Evolutionary conservation across 495 filamentous ascomycete species (phyloP), one percentile per base, ranked within the genome.

Genomic region (Penicillium malachiteum): DNA sequence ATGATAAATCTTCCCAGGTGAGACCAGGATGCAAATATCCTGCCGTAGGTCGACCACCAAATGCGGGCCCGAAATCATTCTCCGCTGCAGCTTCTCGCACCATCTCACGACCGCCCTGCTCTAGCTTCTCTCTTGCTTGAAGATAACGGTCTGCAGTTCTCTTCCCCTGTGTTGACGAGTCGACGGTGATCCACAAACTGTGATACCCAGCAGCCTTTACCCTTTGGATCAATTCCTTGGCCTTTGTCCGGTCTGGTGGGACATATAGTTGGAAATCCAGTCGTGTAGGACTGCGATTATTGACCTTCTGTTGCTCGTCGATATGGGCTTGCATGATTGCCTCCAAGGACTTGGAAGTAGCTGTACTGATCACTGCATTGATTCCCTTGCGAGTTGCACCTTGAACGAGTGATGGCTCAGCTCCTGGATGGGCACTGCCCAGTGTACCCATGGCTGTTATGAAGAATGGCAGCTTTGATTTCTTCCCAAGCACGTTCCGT

Each of bases 71-170:
- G 14, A 48, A 54, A 8, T 54, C 53, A 17, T 63, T 63, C 9
- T 63, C 60, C 1, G 41, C 16, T 1, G 51, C 40, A 5, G 39
- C 18, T 17, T 60, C 41, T 31, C 60, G 37, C 12, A 47, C 12
- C 8, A 53, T 54, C 8, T 45, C 8, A 26, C 21, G 21, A 1
- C 40, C 41, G 4, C 38, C 50, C 40, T 55, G 49, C n/a, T 62
- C 52, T 11, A 63, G 34, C 10, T 38, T 39, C 18, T 63, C 60
- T 44, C 54, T 57, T 6, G 60, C 60, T 41, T 63, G 60, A 11
- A 63, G 53, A 33, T 63, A 63, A 2, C 60, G 56, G 46, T 63
- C 60, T 8, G 60, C 60, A 1, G 60, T 63, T 6, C 60, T 57
- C 14, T 63, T 60, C 8, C 60, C 60, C 31, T 59, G 54, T 3